Percentiles rank a stretch among this genome's conserved stretches.
Conservation (phyloP, 2,329 filamentous ascomycete species). For the Colletotrichum sublineola region DNA sequence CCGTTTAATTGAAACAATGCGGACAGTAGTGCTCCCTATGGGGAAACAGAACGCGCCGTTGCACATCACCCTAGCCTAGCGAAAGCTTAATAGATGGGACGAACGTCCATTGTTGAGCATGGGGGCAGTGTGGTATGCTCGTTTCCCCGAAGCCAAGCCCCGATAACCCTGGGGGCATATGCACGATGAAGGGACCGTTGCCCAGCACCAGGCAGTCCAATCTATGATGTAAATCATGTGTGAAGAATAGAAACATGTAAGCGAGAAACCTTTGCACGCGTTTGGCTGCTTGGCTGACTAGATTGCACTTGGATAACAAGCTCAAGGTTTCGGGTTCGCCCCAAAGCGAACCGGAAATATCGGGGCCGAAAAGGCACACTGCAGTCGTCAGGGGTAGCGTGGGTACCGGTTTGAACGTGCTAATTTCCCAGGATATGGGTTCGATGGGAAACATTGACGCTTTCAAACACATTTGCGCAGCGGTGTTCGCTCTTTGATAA, state of each 20-base stretch:
- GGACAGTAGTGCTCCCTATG: neutral
- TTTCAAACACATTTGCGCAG: neutral
- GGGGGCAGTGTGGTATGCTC: too few species aligned
- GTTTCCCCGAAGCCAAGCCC: neutral
- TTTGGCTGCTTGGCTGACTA: neutral
- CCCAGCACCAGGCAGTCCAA: neutral
- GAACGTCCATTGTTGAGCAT: neutral
- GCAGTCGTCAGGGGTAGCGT: neutral
- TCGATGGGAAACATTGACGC: neutral
- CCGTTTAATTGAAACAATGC: slow-evolving; percentile 1
- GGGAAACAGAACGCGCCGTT: neutral
- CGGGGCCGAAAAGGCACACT: neutral
- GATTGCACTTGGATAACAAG: neutral
- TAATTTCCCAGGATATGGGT: neutral
- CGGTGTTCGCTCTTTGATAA: neutral
- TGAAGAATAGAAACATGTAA: neutral
- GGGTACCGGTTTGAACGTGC: neutral
- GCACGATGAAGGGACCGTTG: neutral
- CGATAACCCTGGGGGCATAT: neutral
- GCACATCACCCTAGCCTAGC: neutral
- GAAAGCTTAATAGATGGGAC: slow-evolving; percentile 20
- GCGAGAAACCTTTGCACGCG: too few species aligned
- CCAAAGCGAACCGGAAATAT: neutral
- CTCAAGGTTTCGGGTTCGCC: neutral
- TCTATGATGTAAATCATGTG: neutral